Base-by-base conservation (phyloP, 169 alveolate genomes). In the Amoebophrya sp. region DNA sequence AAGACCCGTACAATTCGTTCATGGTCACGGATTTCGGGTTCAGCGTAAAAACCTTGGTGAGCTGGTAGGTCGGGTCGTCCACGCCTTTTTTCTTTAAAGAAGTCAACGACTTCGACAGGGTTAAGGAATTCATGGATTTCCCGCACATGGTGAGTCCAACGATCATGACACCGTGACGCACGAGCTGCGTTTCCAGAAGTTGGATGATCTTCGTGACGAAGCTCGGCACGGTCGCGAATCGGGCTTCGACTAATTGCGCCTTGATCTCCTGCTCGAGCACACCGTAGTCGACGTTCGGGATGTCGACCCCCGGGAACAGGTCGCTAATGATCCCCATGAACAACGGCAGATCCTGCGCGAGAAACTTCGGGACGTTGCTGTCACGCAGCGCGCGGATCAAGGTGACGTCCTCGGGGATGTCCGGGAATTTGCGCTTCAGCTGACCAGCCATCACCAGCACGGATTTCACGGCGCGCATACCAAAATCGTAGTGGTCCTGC, bases 401-500 rank as follows among this genome's bases (percentile, higher is more conserved):
- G 29, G 93, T 89, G 87, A 95, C 96, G 92, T 96, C 97, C 95
- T 97, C 99, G 38, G 95, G 96, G 89, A 95, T 94, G 29, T 96
- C 95, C 89, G 97, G 97, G 92, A 29, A 41, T 42, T 95, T 97
- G 95, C 99, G 95, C 95, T 97, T 98, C 88, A 97, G 96, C 93
- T 96, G 96, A 91, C 99, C 99, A 18, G 99, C 99, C 94, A 95
- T 96, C 91, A 97, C 94, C 91, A 98, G 95, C 92, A 98, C 98
- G 29, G 99, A 96, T 92, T 97, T 97, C 91, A 98, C 97, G 67
- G 99, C 99, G 92, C 99, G 95, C 87, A 98, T 97, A 88, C 99
- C 99, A 97, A 98, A 98, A 95, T 98, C 99, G 94, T 98, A 98
- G 96, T 98, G 99, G 88, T 94, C 97, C 95, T 97, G 98, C 90